Percentiles rank a stretch among this genome's conserved stretches.
phyloP scores from a whole-genome alignment of 805 yeast species.

The Hemisphaericaspora nanyangensis region DNA sequence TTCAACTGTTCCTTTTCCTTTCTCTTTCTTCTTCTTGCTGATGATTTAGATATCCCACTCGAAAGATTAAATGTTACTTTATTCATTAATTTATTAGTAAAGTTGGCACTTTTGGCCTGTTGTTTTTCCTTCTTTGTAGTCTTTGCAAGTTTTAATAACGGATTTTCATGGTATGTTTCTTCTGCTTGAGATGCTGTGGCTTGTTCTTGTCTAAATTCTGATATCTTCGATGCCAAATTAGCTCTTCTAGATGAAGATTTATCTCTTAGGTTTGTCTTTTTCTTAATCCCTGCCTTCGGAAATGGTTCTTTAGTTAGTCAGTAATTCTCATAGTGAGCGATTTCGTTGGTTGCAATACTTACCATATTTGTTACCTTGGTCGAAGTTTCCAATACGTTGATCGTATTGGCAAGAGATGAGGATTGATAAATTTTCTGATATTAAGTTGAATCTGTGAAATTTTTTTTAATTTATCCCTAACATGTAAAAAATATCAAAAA shows the following conservation, averaged over 20 bases:
- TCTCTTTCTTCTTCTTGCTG: conserved; percentile 60
- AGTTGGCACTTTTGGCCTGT: conserved; percentile 33
- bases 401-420: no score
- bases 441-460: no score
- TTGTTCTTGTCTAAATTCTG: conserved; percentile 20
- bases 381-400: no score
- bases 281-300: conserved; percentile 25
- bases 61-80: conserved; percentile 31
- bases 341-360: no score
- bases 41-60: conserved; percentile 59
- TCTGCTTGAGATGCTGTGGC: conserved; percentile 8
- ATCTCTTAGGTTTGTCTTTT: conserved; percentile 33
- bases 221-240: conserved; percentile 21
- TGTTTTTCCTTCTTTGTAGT: conserved; percentile 53
- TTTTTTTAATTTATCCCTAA: no score
- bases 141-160: conserved; percentile 51
- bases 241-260: conserved; percentile 22
- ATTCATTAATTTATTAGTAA: conserved; percentile 25
- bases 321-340: no score
- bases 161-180: conserved; percentile 31
- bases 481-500: no score
- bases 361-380: no score
- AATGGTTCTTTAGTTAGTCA: conserved; percentile 6
- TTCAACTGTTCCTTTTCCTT: conserved; percentile 57
- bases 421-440: no score